These are phyloP conservation scores for Sporothrix variecibatus DNA, from an alignment of 2,329 filamentous ascomycete species.

Conservation along the genomic window DNA sequence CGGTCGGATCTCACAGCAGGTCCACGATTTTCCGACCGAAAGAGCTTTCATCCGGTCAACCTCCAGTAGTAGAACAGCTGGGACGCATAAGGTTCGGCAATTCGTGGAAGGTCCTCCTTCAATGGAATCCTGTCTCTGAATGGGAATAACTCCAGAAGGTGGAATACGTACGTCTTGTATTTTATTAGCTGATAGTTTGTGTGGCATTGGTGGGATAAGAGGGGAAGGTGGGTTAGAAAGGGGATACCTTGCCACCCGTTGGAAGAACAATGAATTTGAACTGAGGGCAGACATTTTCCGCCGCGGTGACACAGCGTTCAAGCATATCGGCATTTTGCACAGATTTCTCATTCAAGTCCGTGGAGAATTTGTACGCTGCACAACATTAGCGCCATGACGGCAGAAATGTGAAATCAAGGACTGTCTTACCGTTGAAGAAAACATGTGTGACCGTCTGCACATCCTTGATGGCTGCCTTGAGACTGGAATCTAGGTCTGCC, in stretches of 20 bases:
- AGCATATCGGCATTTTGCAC: neutral
- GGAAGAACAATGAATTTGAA: neutral
- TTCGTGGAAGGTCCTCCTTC: neutral
- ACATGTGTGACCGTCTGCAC: neutral
- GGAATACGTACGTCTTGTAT: neutral
- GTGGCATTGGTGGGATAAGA: too few species aligned
- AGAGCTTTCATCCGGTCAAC: neutral
- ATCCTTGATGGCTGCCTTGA: neutral
- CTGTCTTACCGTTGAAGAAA: neutral
- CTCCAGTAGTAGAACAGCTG: neutral
- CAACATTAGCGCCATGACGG: too few species aligned
- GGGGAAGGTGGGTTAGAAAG: too few species aligned
- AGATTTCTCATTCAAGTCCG: neutral
- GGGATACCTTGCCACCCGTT: neutral
- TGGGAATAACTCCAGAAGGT: neutral
- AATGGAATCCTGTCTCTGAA: neutral
- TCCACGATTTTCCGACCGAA: neutral
- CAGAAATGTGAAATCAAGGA: too few species aligned
- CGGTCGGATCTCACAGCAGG: neutral
- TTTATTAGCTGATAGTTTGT: too few species aligned
- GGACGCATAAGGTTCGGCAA: neutral
- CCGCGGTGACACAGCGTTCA: neutral
- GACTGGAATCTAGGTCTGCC: neutral
- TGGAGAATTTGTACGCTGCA: neutral
- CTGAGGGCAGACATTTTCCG: neutral